Evolutionary conservation across 2,329 filamentous ascomycete species (phyloP).

Genomic region (Myriangium duriaei): DNA sequence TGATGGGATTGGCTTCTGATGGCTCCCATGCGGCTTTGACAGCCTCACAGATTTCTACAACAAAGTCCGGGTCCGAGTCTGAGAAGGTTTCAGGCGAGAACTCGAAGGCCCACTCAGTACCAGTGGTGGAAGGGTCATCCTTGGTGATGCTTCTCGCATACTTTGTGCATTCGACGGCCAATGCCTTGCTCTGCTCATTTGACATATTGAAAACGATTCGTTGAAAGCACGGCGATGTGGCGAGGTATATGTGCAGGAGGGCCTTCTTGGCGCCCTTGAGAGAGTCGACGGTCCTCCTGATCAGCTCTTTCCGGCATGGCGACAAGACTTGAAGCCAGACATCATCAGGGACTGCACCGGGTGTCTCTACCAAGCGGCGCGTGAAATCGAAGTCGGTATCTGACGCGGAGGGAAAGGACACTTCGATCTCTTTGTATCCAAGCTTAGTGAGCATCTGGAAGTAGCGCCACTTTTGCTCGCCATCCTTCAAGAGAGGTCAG

Average conservation of each 20-base stretch:
- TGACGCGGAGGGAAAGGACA: constrained; percentile 88
- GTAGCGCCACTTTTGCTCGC: constrained; percentile 88
- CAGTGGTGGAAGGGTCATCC: constrained; percentile 45
- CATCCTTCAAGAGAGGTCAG: constrained; percentile 46
- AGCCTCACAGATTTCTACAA: constrained; percentile 72
- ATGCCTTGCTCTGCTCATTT: constrained; percentile 65
- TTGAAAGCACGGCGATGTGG: constrained; percentile 91
- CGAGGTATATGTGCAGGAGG: constrained; percentile 89
- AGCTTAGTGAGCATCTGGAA: constrained; percentile 88
- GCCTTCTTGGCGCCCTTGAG: constrained; percentile 84
- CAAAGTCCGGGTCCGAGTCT: constrained; percentile 75
- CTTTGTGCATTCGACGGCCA: constrained; percentile 76
- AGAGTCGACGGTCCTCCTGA: constrained; percentile 77
- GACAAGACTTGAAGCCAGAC: constrained; percentile 87
- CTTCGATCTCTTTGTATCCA: constrained; percentile 96
- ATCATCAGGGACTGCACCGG: constrained; percentile 72
- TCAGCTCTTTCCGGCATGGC: constrained; percentile 83
- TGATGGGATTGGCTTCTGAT: constrained; percentile 64
- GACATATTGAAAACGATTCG: constrained; percentile 79
- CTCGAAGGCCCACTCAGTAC: constrained; percentile 64
- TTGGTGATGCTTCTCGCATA: constrained; percentile 86
- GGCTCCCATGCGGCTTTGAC: constrained; percentile 92
- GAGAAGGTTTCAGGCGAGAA: constrained; percentile 86
- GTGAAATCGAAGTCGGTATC: constrained; percentile 97
- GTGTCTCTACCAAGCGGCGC: constrained; percentile 70